Evolutionary conservation across 495 filamentous ascomycete genomes (phyloP).

Genomic region (Aspergillus ellipticus): DNA sequence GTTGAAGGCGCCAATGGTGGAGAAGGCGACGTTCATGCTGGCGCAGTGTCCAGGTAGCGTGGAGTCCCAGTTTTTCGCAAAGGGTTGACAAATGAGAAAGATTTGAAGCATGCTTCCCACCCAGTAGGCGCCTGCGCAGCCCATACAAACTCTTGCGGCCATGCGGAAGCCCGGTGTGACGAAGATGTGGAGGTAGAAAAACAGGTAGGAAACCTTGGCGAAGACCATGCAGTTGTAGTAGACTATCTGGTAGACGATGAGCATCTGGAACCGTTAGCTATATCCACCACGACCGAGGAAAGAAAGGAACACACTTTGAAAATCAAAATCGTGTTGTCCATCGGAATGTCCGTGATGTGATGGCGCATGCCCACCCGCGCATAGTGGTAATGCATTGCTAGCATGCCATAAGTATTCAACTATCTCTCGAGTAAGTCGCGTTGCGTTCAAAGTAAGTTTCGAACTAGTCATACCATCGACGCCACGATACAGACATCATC

Average conservation of each 20-base stretch:
- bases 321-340: conserved; percentile 17
- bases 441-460: neutral
- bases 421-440: neutral
- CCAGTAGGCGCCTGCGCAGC: conserved; percentile 24
- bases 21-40: conserved; percentile 22
- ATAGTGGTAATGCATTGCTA: conserved; percentile 23
- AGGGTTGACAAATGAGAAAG: conserved; percentile 32
- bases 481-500: conserved; percentile 18
- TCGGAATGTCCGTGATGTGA: conserved; percentile 12
- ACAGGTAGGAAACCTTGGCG: conserved; percentile 48
- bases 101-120: conserved; percentile 21
- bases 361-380: conserved; percentile 21
- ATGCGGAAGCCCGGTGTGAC: conserved; percentile 35
- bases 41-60: conserved; percentile 15
- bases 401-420: conserved; percentile 23
- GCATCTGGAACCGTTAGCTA: conserved; percentile 8
- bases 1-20: conserved; percentile 27
- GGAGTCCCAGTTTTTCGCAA: conserved; percentile 22
- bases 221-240: conserved; percentile 37
- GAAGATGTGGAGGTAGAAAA: conserved; percentile 52
- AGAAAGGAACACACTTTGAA: conserved; percentile 6
- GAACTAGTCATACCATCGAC: conserved; percentile 1
- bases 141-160: conserved; percentile 29
- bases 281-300: too few relatives aligned
- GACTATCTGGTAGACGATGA: conserved; percentile 21